These are phyloP conservation scores for Ogataea allantospora DNA, from an alignment of 805 yeast genomes.

Conservation along the genomic window DNA sequence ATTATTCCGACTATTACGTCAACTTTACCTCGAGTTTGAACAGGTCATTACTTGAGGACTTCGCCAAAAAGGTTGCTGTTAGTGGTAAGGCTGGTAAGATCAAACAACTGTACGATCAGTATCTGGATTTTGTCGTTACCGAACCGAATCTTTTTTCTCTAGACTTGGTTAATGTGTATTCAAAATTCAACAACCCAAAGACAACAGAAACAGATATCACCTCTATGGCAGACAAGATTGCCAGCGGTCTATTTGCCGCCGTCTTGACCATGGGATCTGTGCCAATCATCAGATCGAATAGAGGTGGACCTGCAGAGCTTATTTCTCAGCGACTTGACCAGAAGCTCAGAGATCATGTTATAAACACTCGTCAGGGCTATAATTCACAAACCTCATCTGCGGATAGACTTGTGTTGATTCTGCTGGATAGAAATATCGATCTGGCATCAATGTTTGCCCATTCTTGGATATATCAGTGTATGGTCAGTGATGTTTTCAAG, in stretches of 20 bases:
- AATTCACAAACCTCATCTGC: constrained; percentile 10
- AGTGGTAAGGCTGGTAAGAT: constrained; percentile 70
- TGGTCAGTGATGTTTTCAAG: constrained; percentile 88
- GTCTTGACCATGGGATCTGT: constrained; percentile 74
- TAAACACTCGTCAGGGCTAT: constrained; percentile 50
- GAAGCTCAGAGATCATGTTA: constrained; percentile 79
- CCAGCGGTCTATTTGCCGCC: constrained; percentile 77
- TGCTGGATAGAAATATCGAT: constrained; percentile 87
- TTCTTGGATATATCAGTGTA: constrained; percentile 96
- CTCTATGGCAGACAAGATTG: constrained; percentile 61
- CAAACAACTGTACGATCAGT: constrained; percentile 91
- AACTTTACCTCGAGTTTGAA: constrained; percentile 82
- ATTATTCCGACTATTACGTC: constrained; percentile 75
- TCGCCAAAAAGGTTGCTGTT: constrained; percentile 78
- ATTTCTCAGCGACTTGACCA: constrained; percentile 85
- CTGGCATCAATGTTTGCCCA: constrained; percentile 92
- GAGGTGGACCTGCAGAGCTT: constrained; percentile 94
- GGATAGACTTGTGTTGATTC: constrained; percentile 72
- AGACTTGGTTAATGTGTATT: constrained; percentile 64
- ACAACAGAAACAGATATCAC: constrained; percentile 77
- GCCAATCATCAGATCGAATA: constrained; percentile 88
- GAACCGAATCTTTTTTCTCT: constrained; percentile 89
- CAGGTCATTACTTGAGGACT: constrained; percentile 79
- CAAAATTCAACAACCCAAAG: constrained; percentile 64
- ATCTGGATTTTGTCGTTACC: constrained; percentile 85